phyloP scores from a whole-genome alignment of 805 yeast species.

The Candida methanosorbosa region DNA sequence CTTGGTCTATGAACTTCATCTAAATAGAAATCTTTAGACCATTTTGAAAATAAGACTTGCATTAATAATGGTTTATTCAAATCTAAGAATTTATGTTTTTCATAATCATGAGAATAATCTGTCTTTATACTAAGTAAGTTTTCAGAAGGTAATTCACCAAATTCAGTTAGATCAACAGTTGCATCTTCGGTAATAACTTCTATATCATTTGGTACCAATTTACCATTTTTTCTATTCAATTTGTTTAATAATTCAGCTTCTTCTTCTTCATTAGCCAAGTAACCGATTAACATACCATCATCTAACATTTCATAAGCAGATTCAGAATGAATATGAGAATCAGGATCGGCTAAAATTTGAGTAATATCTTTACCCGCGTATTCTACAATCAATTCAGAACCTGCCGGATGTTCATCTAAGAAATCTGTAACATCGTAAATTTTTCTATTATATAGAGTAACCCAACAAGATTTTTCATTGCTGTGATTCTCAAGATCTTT shows the following conservation, averaged over 20 bases:
- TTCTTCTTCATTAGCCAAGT: slow-evolving; percentile 74
- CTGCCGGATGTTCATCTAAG: slow-evolving; percentile 67
- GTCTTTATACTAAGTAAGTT: slow-evolving; percentile 72
- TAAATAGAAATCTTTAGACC: slow-evolving; percentile 81
- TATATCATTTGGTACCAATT: too few relatives aligned
- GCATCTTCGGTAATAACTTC: slow-evolving; percentile 37
- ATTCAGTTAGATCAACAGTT: slow-evolving; percentile 40
- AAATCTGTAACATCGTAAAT: slow-evolving; percentile 77
- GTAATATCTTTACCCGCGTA: slow-evolving; percentile 61
- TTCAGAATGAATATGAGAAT: slow-evolving; percentile 74
- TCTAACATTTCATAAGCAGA: slow-evolving; percentile 84
- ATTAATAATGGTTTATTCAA: slow-evolving; percentile 69
- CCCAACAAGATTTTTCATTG: slow-evolving; percentile 59
- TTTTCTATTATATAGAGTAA: slow-evolving; percentile 68
- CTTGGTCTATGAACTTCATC: slow-evolving; percentile 98
- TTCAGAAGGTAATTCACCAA: slow-evolving; percentile 63
- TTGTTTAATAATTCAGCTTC: slow-evolving; percentile 54
- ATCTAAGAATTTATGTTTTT: slow-evolving; percentile 80
- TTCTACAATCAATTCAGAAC: slow-evolving; percentile 46
- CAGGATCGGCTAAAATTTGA: slow-evolving; percentile 62
- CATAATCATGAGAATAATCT: slow-evolving; percentile 61
- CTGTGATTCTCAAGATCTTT: slow-evolving; percentile 46
- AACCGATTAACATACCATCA: slow-evolving; percentile 76
- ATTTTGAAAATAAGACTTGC: slow-evolving; percentile 71
- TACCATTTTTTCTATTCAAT: slow-evolving; percentile 35